Percentiles rank a stretch among this genome's conserved stretches.
phyloP scores from a whole-genome alignment of 352 stramenopile species.

The Albugo candida region DNA sequence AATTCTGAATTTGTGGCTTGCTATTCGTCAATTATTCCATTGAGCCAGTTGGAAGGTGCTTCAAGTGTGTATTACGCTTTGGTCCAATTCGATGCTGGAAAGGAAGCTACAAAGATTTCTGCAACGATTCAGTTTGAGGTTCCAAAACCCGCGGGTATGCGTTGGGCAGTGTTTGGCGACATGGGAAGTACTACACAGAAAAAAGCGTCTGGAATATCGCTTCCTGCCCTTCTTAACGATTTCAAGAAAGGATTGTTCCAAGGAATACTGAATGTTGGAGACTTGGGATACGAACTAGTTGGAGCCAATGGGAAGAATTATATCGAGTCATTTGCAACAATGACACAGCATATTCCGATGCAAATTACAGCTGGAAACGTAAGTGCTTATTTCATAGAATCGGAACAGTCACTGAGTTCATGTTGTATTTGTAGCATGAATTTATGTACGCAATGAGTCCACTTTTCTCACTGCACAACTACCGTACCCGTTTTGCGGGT shows the following conservation, averaged over 20 bases:
- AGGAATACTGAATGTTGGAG: constrained; percentile 50
- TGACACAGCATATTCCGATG: constrained; percentile 42
- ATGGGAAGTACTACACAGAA: constrained; percentile 32
- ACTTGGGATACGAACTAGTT: constrained; percentile 50
- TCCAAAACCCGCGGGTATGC: too few relatives aligned
- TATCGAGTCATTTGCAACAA: constrained; percentile 41
- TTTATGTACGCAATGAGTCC: constrained; percentile 34
- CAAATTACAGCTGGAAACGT: constrained; percentile 60
- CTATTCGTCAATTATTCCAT: too few relatives aligned
- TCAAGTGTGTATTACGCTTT: too few relatives aligned
- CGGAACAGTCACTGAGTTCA: background rate
- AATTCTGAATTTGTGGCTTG: too few relatives aligned
- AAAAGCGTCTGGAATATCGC: constrained; percentile 28
- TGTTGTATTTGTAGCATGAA: constrained; percentile 27
- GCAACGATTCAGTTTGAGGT: too few relatives aligned
- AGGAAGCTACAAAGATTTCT: too few relatives aligned
- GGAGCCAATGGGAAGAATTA: constrained; percentile 38
- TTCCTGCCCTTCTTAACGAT: constrained; percentile 39
- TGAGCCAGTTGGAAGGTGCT: too few relatives aligned
- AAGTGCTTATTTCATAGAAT: constrained; percentile 2
- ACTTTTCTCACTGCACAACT: constrained; percentile 46
- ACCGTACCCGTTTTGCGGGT: constrained; percentile 37
- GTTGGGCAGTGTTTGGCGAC: constrained; percentile 58
- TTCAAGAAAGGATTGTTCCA: constrained; percentile 19
- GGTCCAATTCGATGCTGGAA: too few relatives aligned